These are phyloP conservation scores for Mycena amicta DNA, from an alignment of 768 basidiomycete genomes.

Conservation along the genomic window DNA sequence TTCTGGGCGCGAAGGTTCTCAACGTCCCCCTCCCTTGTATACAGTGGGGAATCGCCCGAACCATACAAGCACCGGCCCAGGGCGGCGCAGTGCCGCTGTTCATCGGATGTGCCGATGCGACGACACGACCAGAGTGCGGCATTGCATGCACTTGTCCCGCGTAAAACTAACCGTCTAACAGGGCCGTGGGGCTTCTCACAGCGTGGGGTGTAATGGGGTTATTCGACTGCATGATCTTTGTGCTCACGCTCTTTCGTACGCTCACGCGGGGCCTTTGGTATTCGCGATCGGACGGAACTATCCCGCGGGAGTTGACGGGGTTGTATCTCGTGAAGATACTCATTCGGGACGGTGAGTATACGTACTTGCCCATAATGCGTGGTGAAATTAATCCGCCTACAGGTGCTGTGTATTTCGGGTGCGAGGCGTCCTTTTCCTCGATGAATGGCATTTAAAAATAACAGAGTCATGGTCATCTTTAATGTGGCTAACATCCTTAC, in stretches of 20 bases:
- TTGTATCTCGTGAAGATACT: not conserved
- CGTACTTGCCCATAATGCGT: not conserved
- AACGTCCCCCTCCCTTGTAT: too few relatives aligned
- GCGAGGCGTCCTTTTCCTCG: not conserved
- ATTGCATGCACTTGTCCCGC: not conserved
- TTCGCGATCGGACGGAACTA: too few relatives aligned
- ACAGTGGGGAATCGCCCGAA: too few relatives aligned
- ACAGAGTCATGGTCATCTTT: slow-evolving; percentile 1
- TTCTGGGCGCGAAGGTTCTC: too few relatives aligned
- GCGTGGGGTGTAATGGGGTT: slow-evolving; percentile 1
- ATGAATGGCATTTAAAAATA: not conserved
- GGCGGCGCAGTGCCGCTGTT: too few relatives aligned
- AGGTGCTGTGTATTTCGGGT: slow-evolving; percentile 10
- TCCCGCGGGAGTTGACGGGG: not conserved
- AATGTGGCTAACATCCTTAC: slow-evolving; percentile 7
- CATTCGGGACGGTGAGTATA: not conserved
- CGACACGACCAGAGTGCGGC: not conserved
- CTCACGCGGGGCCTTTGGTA: not conserved
- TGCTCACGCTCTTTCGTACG: not conserved
- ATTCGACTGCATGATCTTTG: slow-evolving; percentile 8
- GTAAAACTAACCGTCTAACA: not conserved
- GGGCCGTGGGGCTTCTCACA: not conserved
- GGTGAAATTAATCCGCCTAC: not conserved
- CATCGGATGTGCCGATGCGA: not conserved
- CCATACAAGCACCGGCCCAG: too few relatives aligned